Conservation (phyloP, 2,329 filamentous ascomycete genomes). For the Colletotrichum orchidophilum region DNA sequence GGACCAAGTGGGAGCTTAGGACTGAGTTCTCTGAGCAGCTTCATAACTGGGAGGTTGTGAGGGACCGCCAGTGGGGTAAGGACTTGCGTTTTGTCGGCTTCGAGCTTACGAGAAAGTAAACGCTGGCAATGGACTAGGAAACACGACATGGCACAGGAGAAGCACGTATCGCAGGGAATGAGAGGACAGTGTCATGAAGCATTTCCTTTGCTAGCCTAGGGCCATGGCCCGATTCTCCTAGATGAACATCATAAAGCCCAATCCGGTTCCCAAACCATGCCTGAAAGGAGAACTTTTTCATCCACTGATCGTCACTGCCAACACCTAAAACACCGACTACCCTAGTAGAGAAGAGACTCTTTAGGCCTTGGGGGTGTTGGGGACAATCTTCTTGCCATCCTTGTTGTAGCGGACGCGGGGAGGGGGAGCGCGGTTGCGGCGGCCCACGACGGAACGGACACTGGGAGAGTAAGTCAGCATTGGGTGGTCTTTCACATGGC, state of each 20-base stretch:
- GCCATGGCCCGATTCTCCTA: conserved; percentile 31
- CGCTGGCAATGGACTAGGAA: background rate
- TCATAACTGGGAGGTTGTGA: background rate
- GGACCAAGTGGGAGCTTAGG: conserved; percentile 20
- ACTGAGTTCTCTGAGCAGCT: background rate
- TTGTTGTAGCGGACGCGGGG: conserved; percentile 99
- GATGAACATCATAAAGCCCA: conserved; percentile 31
- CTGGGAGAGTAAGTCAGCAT: conserved; percentile 64
- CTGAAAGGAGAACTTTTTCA: conserved; percentile 34
- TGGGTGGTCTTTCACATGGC: conserved; percentile 12
- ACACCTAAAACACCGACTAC: background rate
- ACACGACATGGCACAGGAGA: background rate
- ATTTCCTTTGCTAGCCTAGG: conserved; percentile 34
- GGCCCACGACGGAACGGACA: conserved; percentile 95
- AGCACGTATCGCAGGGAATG: background rate
- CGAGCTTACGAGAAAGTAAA: conserved; percentile 3
- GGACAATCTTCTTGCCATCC: conserved; percentile 99
- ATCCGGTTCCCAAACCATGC: conserved; percentile 34
- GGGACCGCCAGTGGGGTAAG: conserved; percentile 3
- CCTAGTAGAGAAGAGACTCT: background rate
- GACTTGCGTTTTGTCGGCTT: conserved; percentile 3
- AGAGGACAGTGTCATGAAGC: conserved; percentile 30
- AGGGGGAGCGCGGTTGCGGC: conserved; percentile 98
- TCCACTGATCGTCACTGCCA: conserved; percentile 27
- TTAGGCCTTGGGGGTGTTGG: conserved; percentile 75